Percentiles rank a stretch among this genome's conserved stretches.
phyloP scores from a whole-genome alignment of 192 early-diverging fungal species.

The Funneliformis geosporum region DNA sequence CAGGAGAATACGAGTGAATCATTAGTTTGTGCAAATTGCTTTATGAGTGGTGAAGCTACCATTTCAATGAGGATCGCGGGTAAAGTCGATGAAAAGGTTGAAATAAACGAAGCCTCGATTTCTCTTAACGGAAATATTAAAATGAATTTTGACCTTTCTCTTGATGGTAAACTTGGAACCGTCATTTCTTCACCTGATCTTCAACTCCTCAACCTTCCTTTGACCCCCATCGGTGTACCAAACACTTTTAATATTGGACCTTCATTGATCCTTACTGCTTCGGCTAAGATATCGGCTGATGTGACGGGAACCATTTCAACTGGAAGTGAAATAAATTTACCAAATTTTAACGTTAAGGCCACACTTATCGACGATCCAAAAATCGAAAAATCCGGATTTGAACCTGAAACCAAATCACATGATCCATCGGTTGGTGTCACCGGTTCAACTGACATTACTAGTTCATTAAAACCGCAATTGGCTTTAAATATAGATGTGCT shows the following conservation, averaged over 20 bases:
- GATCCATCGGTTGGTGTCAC: not conserved
- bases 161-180: not conserved
- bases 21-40: slow-evolving; percentile 19
- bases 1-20: slow-evolving; percentile 4
- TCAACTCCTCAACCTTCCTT: slow-evolving; percentile 11
- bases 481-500: not conserved
- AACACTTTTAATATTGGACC: slow-evolving; percentile 22
- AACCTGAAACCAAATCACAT: not conserved
- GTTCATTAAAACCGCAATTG: slow-evolving; percentile 23
- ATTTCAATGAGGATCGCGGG: not conserved
- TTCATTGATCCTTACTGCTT: not conserved
- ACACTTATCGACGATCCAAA: not conserved
- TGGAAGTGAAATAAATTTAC: not conserved
- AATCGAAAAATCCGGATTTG: not conserved
- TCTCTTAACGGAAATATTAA: slow-evolving; percentile 5
- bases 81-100: not conserved
- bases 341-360: not conserved
- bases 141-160: not conserved
- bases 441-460: not conserved
- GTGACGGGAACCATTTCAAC: not conserved
- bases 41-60: slow-evolving; percentile 12
- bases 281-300: not conserved
- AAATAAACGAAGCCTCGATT: slow-evolving; percentile 5
- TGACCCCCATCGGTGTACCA: not conserved
- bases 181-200: not conserved